Percentiles rank a stretch among this genome's conserved stretches.
Evolutionary conservation across 768 basidiomycete species (phyloP).

Genomic region (Holtermanniella nyarrowii): DNA sequence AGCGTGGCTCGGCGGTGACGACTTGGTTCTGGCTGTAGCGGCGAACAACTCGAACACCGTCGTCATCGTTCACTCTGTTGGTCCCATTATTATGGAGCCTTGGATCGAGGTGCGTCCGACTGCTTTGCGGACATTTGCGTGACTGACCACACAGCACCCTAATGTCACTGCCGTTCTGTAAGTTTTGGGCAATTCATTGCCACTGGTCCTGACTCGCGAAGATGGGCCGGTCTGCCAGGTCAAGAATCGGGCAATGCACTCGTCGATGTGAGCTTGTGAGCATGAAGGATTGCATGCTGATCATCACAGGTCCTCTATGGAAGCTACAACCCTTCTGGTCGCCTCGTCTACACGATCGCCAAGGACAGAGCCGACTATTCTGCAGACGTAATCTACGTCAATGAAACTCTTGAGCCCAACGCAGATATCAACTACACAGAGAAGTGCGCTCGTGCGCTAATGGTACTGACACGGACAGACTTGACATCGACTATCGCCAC

Average conservation of each 20-base stretch:
- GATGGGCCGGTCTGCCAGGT: constrained; percentile 59
- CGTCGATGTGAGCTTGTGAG: constrained; percentile 44
- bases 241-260: constrained; percentile 62
- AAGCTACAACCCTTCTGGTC: constrained; percentile 59
- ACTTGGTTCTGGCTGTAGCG: constrained; percentile 56
- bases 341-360: constrained; percentile 67
- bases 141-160: constrained; percentile 50
- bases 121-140: no score
- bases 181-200: constrained; percentile 22
- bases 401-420: constrained; percentile 40
- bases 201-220: constrained; percentile 30
- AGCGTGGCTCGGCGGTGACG: constrained; percentile 63
- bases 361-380: constrained; percentile 54
- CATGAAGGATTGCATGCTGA: neutral
- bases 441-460: constrained; percentile 16
- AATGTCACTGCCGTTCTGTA: constrained; percentile 62
- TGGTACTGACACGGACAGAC: constrained; percentile 45
- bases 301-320: constrained; percentile 50
- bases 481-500: constrained; percentile 56
- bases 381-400: constrained; percentile 47
- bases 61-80: constrained; percentile 69
- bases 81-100: constrained; percentile 45
- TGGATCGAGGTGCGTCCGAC: constrained; percentile 49
- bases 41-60: constrained; percentile 43
- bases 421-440: constrained; percentile 57